Evolutionary conservation across 2,329 filamentous ascomycete genomes (phyloP).

Genomic region (Fusarium bulbicola): DNA sequence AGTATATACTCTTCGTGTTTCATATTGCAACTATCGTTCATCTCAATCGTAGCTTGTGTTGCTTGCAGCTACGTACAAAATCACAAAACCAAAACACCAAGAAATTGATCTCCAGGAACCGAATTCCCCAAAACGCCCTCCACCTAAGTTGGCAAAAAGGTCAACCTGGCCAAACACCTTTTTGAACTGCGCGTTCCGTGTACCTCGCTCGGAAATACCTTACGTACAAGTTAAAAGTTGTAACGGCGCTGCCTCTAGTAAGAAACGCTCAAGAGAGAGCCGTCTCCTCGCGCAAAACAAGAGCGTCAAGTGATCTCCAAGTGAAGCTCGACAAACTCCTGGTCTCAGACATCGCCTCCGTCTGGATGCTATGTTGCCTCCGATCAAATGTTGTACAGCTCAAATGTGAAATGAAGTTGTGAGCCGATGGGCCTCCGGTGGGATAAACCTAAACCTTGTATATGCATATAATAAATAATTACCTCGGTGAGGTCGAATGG

Average conservation of each 20-base stretch:
- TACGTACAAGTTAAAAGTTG: conserved; percentile 49
- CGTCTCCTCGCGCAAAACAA: conserved; percentile 24
- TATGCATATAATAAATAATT: conserved; percentile 37
- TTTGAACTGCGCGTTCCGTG: conserved; percentile 54
- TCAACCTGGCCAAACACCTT: conserved; percentile 53
- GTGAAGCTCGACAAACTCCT: conserved; percentile 20
- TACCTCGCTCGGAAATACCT: conserved; percentile 48
- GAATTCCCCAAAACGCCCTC: conserved; percentile 41
- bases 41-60: conserved; percentile 44
- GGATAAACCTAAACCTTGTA: conserved; percentile 26
- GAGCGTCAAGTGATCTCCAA: conserved; percentile 15
- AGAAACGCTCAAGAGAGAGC: conserved; percentile 9
- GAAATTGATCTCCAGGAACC: conserved; percentile 40
- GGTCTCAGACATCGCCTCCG: conserved; percentile 32
- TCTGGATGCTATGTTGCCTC: conserved; percentile 32
- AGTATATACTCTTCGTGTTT: conserved; percentile 30
- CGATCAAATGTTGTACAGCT: conserved; percentile 45
- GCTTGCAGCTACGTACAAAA: conserved; percentile 40
- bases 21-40: conserved; percentile 35
- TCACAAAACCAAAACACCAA: conserved; percentile 42
- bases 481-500: conserved; percentile 4
- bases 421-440: conserved; percentile 23
- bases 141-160: conserved; percentile 36
- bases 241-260: conserved; percentile 15
- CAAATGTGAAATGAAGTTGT: conserved; percentile 36